Conservation (phyloP, 2,329 filamentous ascomycete species). For the Calonectria leucothoes region DNA sequence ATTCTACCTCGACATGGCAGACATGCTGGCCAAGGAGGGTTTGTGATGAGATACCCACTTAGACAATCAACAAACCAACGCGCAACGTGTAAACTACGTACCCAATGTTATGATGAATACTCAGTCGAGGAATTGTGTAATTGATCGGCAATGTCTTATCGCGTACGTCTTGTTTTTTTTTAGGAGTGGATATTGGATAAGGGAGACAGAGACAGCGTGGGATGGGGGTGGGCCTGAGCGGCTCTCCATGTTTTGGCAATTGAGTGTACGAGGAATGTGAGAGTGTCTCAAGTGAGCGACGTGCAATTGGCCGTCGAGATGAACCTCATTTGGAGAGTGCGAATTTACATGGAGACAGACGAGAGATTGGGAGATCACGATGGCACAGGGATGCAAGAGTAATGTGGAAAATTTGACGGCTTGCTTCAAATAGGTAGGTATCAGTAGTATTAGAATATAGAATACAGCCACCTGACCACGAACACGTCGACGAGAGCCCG, state of each 20-base stretch:
- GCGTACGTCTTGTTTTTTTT: background rate
- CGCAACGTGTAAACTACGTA: background rate
- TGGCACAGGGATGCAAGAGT: background rate
- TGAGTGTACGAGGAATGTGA: background rate
- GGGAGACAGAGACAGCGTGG: background rate
- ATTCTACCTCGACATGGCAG: conserved; percentile 73
- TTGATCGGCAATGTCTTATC: background rate
- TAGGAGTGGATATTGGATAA: background rate
- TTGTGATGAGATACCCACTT: conserved; percentile 39
- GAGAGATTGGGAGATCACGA: background rate
- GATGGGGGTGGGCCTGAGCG: background rate
- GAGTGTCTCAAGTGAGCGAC: background rate
- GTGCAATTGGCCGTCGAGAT: background rate
- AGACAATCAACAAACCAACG: background rate
- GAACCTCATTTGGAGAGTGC: background rate
- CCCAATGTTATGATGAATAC: background rate
- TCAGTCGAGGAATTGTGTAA: background rate
- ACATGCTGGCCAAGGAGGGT: conserved; percentile 79
- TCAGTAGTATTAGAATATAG: conserved; percentile 50
- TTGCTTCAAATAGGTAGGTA: conserved; percentile 47
- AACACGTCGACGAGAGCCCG: conserved; percentile 46
- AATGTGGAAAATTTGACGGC: conserved; percentile 20
- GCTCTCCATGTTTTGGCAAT: background rate
- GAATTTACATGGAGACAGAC: background rate
- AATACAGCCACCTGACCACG: conserved; percentile 43